phyloP scores from a whole-genome alignment of 1,284 basidiomycete genomes.

The Omphalotus olearius region DNA sequence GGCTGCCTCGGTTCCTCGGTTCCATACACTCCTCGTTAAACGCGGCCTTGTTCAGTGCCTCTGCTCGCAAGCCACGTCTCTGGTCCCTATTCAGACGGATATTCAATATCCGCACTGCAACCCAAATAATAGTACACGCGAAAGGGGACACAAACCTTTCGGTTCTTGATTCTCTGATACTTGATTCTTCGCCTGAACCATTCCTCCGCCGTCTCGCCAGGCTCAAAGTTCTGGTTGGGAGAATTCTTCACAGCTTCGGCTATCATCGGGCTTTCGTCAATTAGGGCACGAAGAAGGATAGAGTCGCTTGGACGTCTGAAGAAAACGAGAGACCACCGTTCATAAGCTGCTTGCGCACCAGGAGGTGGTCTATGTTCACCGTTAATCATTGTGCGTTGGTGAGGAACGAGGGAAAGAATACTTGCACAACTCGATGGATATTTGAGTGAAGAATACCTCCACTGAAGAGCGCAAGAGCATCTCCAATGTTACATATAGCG shows the following conservation, averaged over 20 bases:
- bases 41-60: conserved; percentile 21
- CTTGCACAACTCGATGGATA: conserved; percentile 37
- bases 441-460: conserved; percentile 48
- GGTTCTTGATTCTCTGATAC: conserved; percentile 39
- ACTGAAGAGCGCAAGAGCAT: conserved; percentile 45
- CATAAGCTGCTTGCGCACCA: conserved; percentile 35
- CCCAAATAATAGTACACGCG: too few relatives aligned
- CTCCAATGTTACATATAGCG: conserved; percentile 50
- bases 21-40: too few relatives aligned
- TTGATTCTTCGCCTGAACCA: conserved; percentile 41
- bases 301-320: conserved; percentile 58
- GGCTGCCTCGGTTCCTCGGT: too few relatives aligned
- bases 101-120: background rate
- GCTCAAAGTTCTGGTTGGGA: conserved; percentile 29
- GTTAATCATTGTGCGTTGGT: background rate
- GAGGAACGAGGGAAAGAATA: conserved; percentile 38
- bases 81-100: conserved; percentile 20
- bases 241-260: conserved; percentile 32
- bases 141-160: conserved; percentile 26
- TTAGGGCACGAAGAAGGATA: conserved; percentile 39
- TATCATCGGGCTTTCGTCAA: conserved; percentile 46
- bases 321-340: conserved; percentile 59
- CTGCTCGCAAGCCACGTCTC: conserved; percentile 29
- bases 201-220: conserved; percentile 32
- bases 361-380: conserved; percentile 26